Conservation (phyloP, 1,284 basidiomycete genomes). For the Pyrrhoderma noxium region DNA sequence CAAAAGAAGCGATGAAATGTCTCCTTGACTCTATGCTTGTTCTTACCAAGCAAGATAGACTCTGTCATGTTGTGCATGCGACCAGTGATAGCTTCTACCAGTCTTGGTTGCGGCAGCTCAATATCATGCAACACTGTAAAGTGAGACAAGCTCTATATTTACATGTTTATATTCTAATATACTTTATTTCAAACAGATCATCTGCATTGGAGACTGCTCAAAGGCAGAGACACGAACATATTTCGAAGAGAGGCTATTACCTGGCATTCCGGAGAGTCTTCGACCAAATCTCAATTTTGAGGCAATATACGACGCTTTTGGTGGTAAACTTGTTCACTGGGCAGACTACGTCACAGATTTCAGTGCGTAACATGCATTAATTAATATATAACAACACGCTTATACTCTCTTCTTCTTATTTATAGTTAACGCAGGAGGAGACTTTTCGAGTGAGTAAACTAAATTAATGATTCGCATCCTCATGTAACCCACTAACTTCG, state of each 20-base stretch:
- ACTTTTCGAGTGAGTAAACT: constrained; percentile 26
- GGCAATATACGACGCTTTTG: constrained; percentile 65
- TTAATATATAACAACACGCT: background rate
- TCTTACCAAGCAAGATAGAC: constrained; percentile 74
- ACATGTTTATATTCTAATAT: background rate
- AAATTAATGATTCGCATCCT: background rate
- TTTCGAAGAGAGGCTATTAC: constrained; percentile 55
- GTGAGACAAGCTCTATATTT: constrained; percentile 27
- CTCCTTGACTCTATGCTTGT: constrained; percentile 78
- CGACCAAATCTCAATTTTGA: constrained; percentile 57
- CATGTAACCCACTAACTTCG: background rate
- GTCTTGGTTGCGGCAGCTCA: constrained; percentile 69
- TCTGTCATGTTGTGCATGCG: constrained; percentile 78
- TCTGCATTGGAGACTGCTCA: constrained; percentile 72
- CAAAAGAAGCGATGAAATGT: constrained; percentile 72
- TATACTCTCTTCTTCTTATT: background rate
- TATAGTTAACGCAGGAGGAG: constrained; percentile 30
- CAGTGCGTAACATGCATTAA: constrained; percentile 29
- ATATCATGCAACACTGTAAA: constrained; percentile 76
- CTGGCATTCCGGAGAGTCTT: constrained; percentile 53
- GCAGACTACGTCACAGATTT: constrained; percentile 71
- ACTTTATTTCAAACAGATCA: constrained; percentile 34
- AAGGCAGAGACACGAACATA: constrained; percentile 60
- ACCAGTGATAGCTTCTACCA: constrained; percentile 82
- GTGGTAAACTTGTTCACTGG: constrained; percentile 77